phyloP scores from a whole-genome alignment of 495 filamentous ascomycete species.

The Penicillium alfredii region DNA sequence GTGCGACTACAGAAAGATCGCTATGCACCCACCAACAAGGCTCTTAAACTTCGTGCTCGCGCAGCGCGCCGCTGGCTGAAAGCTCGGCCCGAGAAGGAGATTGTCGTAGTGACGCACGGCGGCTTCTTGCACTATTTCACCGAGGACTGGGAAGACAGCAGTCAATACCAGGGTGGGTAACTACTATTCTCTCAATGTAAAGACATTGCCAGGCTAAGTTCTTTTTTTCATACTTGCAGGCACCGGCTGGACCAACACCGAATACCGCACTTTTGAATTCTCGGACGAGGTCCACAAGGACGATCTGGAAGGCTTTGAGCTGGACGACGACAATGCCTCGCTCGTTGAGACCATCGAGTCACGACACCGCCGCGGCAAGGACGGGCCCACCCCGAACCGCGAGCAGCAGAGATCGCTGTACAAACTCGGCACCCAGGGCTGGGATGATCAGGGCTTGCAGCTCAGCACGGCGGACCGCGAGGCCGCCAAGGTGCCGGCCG shows the following conservation, averaged over 20 bases:
- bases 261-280: slow-evolving; percentile 73
- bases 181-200: neutral
- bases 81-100: slow-evolving; percentile 47
- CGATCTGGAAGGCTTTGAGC: slow-evolving; percentile 33
- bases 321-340: slow-evolving; percentile 52
- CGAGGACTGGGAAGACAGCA: slow-evolving; percentile 68
- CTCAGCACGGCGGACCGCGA: slow-evolving; percentile 38
- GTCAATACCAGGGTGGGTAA: slow-evolving; percentile 47
- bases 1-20: slow-evolving; percentile 27
- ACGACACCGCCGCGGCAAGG: slow-evolving; percentile 49
- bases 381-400: slow-evolving; percentile 28
- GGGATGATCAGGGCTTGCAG: slow-evolving; percentile 41
- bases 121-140: slow-evolving; percentile 74
- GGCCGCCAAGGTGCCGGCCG: slow-evolving; percentile 30
- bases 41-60: slow-evolving; percentile 57
- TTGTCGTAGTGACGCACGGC: slow-evolving; percentile 72
- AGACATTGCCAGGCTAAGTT: neutral
- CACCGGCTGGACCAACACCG: slow-evolving; percentile 81
- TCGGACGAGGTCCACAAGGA: slow-evolving; percentile 34
- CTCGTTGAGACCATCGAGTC: slow-evolving; percentile 59
- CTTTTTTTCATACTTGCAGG: slow-evolving; percentile 38
- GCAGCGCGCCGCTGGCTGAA: slow-evolving; percentile 64
- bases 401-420: slow-evolving; percentile 36
- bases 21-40: slow-evolving; percentile 53
- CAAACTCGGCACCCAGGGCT: slow-evolving; percentile 36